phyloP scores from a whole-genome alignment of 2,329 filamentous ascomycete species.

The Hypoxylon sp. region DNA sequence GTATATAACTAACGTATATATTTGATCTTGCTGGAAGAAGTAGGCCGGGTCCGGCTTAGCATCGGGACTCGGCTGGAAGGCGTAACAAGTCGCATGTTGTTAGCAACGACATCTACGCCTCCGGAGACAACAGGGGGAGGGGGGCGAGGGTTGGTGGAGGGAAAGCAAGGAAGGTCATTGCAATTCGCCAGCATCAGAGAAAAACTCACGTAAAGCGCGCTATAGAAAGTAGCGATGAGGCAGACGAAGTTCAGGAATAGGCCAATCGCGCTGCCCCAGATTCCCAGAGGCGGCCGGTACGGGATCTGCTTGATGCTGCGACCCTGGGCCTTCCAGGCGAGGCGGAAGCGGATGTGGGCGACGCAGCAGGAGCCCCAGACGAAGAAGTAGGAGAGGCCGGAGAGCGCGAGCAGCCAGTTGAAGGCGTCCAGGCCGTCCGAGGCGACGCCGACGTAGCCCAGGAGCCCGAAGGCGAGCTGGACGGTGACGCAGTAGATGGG shows the following conservation, averaged over 20 bases:
- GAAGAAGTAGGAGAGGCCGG: slow-evolving; percentile 76
- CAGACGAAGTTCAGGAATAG: slow-evolving; percentile 71
- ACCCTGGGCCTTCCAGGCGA: slow-evolving; percentile 67
- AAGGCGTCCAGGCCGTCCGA: slow-evolving; percentile 57
- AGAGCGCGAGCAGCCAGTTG: slow-evolving; percentile 73
- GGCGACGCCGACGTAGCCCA: slow-evolving; percentile 65
- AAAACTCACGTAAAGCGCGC: slow-evolving; percentile 61
- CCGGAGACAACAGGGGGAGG: neutral
- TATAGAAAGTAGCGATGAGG: slow-evolving; percentile 76
- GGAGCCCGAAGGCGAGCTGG: slow-evolving; percentile 63
- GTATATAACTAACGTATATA: no score
- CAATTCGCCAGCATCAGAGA: neutral
- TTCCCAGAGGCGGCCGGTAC: slow-evolving; percentile 59
- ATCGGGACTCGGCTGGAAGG: slow-evolving; percentile 46
- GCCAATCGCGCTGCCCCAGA: slow-evolving; percentile 74
- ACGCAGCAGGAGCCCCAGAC: slow-evolving; percentile 76
- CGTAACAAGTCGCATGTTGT: slow-evolving; percentile 6
- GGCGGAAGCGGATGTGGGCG: slow-evolving; percentile 71
- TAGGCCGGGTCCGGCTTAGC: slow-evolving; percentile 50
- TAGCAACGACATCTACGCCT: slow-evolving; percentile 14
- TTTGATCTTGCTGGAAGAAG: slow-evolving; percentile 69
- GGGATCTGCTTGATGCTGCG: slow-evolving; percentile 59
- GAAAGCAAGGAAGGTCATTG: neutral
- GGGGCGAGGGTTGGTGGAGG: no score
- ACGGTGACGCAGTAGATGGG: slow-evolving; percentile 63